Base-by-base conservation (phyloP, 2,329 filamentous ascomycete genomes). In the Pseudocercospora ulei region DNA sequence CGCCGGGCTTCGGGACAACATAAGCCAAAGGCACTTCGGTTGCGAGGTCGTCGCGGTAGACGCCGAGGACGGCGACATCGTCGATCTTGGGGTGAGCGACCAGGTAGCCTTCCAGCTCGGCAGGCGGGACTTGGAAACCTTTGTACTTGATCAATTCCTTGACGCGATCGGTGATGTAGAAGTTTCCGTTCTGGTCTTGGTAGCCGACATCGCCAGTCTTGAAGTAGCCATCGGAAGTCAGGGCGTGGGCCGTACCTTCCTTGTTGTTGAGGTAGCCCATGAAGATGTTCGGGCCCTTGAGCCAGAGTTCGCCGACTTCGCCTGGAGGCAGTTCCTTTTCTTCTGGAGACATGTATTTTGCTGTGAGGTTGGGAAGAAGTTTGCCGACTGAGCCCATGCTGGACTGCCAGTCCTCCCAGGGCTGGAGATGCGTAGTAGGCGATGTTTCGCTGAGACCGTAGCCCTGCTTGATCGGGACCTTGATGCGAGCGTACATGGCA, bases 381-480 rank as follows among this genome's bases (percentile, higher is more conserved):
- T 71, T 75, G 7, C 88, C 87, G 0, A 88, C 82, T 0, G 80
- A 80, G 12, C 86, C 87, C 51, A 87, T 78, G 30, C 73, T 76
- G 34, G 71, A 76, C 46, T 76, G 67, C 84, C 86, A 95, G 50
- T 84, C 78, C 22, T 76, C 73, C 68, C 82, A 79, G 5, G 71
- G 65, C 61, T 63, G 83, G 6, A 75, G 75, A 51, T 85, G 79
- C 0, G 83, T 82, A 1, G 77, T 80, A 0, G 87, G 86, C 16
- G 79, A 79, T 8, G 85, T 92, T 65, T 96, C 88, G 3, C 78
- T 85, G 3, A 96, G 70, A 0, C 88, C 88, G 56, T 94, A 96
- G 11, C 83, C 87, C 63, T 96, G 88, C 68, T 94, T 95, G 44
- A 94, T 76, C 2, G 80, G 79, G 12, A 92, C 70, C 35, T 76